A percentile compares a stretch with the other conserved stretches of the same genome.
These are phyloP conservation scores for Areca catechu DNA, from an alignment of 176 grass and related monocot genomes.

Conservation along the genomic window DNA sequence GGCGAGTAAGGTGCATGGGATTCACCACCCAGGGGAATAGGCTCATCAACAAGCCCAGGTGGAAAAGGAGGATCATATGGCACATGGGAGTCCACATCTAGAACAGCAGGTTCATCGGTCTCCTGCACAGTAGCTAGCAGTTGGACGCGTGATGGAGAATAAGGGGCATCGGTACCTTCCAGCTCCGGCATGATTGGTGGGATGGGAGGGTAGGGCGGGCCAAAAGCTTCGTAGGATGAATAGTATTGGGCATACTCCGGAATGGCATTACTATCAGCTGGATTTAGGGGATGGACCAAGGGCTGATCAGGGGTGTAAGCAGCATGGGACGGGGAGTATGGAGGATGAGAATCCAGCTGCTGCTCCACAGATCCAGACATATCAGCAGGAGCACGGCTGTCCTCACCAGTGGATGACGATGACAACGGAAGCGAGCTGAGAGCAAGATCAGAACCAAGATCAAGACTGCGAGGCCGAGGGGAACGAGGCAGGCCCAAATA, in stretches of 20 bases:
- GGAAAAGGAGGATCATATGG: slow-evolving; percentile 18
- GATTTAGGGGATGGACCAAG: slow-evolving; percentile 22
- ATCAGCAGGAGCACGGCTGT: slow-evolving; percentile 14
- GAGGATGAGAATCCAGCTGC: slow-evolving; percentile 33
- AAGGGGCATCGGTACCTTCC: slow-evolving; percentile 14
- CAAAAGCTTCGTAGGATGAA: slow-evolving; percentile 23
- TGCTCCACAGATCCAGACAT: slow-evolving; percentile 17
- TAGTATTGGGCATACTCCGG: slow-evolving; percentile 50
- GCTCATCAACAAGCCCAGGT: slow-evolving; percentile 18
- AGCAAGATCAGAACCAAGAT: slow-evolving; percentile 89
- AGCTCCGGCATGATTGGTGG: slow-evolving; percentile 19
- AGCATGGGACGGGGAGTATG: slow-evolving; percentile 29
- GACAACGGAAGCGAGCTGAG: slow-evolving; percentile 61
- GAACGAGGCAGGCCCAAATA: slow-evolving; percentile 76
- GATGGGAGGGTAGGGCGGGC: slow-evolving; percentile 12
- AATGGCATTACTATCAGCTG: slow-evolving; percentile 19
- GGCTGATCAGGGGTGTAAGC: slow-evolving; percentile 24
- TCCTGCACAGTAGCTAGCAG: neutral
- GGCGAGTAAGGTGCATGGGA: slow-evolving; percentile 2
- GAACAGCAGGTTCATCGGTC: slow-evolving; percentile 8
- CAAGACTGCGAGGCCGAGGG: slow-evolving; percentile 57
- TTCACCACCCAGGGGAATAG: neutral
- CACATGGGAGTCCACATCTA: slow-evolving; percentile 4
- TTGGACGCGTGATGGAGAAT: neutral
- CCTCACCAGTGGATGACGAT: slow-evolving; percentile 57